phyloP scores from a whole-genome alignment of 108 stramenopile species.

The Pelagomonas calceolata region DNA sequence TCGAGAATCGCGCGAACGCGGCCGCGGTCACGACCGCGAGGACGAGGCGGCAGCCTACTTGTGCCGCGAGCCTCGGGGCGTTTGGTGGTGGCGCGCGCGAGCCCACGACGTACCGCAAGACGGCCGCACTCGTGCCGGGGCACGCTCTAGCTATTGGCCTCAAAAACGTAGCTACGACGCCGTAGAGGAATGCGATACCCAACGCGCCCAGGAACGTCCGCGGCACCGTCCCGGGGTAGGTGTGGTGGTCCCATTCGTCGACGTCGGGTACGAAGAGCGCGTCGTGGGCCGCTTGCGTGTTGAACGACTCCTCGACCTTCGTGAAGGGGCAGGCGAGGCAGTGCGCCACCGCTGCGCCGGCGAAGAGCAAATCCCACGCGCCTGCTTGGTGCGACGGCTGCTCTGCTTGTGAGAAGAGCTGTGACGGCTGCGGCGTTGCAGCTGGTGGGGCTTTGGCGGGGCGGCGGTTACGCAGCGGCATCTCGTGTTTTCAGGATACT shows the following conservation, averaged over 20 bases:
- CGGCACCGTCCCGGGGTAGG: slow-evolving; percentile 51
- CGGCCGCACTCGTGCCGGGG: not conserved
- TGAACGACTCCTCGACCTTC: slow-evolving; percentile 98
- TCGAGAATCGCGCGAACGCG: not conserved
- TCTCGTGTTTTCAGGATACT: too few relatives aligned
- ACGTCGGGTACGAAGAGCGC: slow-evolving; percentile 25
- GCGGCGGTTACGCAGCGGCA: too few relatives aligned
- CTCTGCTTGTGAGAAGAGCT: too few relatives aligned
- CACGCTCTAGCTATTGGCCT: not conserved
- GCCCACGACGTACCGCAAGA: not conserved
- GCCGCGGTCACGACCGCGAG: slow-evolving; percentile 5
- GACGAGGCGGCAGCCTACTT: slow-evolving; percentile 2
- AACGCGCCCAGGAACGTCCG: slow-evolving; percentile 44
- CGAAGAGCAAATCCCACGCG: too few relatives aligned
- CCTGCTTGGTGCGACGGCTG: too few relatives aligned
- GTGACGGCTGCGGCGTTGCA: too few relatives aligned
- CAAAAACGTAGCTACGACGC: not conserved
- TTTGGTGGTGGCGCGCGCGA: not conserved
- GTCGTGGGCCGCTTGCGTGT: slow-evolving; percentile 90
- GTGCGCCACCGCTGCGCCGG: slow-evolving; percentile 4
- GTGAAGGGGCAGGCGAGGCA: slow-evolving; percentile 66
- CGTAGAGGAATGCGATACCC: slow-evolving; percentile 10
- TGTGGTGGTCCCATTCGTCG: slow-evolving; percentile 35
- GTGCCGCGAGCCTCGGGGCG: not conserved
- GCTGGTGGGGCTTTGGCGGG: too few relatives aligned